These are phyloP conservation scores for Gliomastix tumulicola DNA, from an alignment of 2,329 filamentous ascomycete genomes.

Conservation along the genomic window DNA sequence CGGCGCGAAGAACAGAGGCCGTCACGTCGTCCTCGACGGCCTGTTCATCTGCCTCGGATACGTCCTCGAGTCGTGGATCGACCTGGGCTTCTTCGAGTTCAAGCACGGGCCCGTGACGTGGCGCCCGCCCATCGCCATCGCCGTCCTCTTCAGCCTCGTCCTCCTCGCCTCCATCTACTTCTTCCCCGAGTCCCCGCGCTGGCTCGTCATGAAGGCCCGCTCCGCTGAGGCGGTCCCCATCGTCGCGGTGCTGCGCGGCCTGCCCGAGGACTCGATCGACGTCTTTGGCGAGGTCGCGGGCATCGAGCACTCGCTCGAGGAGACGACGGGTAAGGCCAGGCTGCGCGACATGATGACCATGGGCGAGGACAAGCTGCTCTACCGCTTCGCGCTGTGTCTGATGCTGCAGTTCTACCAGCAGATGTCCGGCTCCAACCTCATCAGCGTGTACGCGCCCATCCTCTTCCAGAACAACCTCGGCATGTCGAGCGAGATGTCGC, in stretches of 20 bases:
- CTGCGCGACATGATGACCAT: slow-evolving; percentile 37
- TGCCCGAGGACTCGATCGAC: slow-evolving; percentile 23
- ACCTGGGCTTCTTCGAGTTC: slow-evolving; percentile 32
- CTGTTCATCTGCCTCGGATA: slow-evolving; percentile 37
- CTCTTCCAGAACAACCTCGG: slow-evolving; percentile 32
- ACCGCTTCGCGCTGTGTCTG: slow-evolving; percentile 29
- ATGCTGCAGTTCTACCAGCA: slow-evolving; percentile 20
- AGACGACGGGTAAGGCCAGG: slow-evolving; percentile 26
- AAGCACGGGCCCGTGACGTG: slow-evolving; percentile 16
- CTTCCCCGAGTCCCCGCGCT: slow-evolving; percentile 26
- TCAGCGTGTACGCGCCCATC: slow-evolving; percentile 36
- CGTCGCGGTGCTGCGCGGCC: slow-evolving; percentile 30
- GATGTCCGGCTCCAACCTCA: slow-evolving; percentile 14
- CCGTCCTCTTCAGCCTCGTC: slow-evolving; percentile 19
- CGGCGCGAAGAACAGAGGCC: slow-evolving; percentile 45
- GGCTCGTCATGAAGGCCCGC: slow-evolving; percentile 24
- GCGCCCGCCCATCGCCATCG: slow-evolving; percentile 26
- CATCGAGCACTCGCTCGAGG: slow-evolving; percentile 41
- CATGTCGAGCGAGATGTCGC: slow-evolving; percentile 24
- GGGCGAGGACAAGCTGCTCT: slow-evolving; percentile 40
- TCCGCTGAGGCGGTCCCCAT: slow-evolving; percentile 19
- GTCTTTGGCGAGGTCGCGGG: slow-evolving; percentile 34
- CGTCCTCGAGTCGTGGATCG: slow-evolving; percentile 34
- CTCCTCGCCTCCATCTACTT: slow-evolving; percentile 23
- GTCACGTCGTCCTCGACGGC: slow-evolving; percentile 37